Percentiles rank a stretch among this genome's conserved stretches.
phyloP scores from a whole-genome alignment of 1,284 basidiomycete genomes.

The Lentinula novae-zelandiae region DNA sequence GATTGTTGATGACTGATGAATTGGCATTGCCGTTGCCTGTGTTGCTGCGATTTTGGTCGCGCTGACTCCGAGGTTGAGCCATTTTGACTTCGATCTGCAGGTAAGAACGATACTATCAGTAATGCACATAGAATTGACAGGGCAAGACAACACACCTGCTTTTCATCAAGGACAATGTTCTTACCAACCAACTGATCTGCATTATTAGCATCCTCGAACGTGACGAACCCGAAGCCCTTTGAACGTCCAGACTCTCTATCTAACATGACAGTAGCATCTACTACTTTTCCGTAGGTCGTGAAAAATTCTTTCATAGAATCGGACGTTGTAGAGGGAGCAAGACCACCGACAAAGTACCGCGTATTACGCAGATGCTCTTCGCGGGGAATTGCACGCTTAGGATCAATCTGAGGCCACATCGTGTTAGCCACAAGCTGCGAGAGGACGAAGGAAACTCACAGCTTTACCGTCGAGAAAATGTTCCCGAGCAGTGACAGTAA shows the following conservation, averaged over 20 bases:
- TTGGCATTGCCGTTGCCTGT: neutral
- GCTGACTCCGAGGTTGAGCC: conserved; percentile 73
- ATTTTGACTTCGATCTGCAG: conserved; percentile 82
- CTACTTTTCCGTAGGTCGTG: conserved; percentile 72
- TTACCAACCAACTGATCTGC: conserved; percentile 72
- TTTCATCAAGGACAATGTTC: conserved; percentile 71
- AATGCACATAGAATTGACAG: neutral
- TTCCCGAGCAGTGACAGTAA: conserved; percentile 77
- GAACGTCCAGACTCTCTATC: conserved; percentile 88
- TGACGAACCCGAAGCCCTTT: conserved; percentile 93
- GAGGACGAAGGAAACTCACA: conserved; percentile 33
- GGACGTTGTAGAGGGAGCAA: conserved; percentile 75
- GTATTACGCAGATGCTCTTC: conserved; percentile 81
- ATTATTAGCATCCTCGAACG: conserved; percentile 76
- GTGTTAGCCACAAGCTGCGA: neutral
- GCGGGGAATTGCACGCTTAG: conserved; percentile 91
- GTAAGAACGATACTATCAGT: neutral
- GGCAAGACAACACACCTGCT: conserved; percentile 48
- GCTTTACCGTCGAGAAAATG: conserved; percentile 92
- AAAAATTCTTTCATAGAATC: conserved; percentile 84
- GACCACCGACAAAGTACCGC: conserved; percentile 87
- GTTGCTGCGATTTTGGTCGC: conserved; percentile 44
- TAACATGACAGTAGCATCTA: conserved; percentile 92
- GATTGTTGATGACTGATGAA: neutral
- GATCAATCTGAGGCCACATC: conserved; percentile 70